Evolutionary conservation across 352 stramenopile species (phyloP).

Genomic region (Globisporangium spiculum): DNA sequence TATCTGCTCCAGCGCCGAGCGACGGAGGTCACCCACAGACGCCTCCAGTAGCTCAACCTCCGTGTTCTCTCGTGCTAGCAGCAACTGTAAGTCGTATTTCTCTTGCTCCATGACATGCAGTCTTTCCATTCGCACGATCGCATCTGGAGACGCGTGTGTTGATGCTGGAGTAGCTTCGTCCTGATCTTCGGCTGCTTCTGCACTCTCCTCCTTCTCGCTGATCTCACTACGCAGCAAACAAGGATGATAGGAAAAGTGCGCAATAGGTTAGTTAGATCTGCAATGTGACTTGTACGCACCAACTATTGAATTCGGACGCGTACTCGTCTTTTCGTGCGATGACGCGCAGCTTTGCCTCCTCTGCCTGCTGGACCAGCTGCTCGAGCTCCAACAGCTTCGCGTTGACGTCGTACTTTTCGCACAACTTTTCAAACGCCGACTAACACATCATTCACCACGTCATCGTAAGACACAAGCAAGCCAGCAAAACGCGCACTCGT

Average conservation of each 20-base stretch:
- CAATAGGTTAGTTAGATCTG: not conserved
- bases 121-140: conserved; percentile 38
- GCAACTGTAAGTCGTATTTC: conserved; percentile 36
- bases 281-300: not conserved
- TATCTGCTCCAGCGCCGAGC: conserved; percentile 37
- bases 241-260: not conserved
- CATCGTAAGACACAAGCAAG: not conserved
- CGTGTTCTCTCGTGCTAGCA: conserved; percentile 34
- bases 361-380: conserved; percentile 38
- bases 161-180: not conserved
- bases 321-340: conserved; percentile 26
- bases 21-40: conserved; percentile 42
- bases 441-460: not conserved
- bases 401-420: conserved; percentile 45
- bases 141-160: conserved; percentile 24
- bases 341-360: conserved; percentile 36
- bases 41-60: conserved; percentile 45
- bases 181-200: conserved; percentile 9
- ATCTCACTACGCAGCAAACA: not conserved
- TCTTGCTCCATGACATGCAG: conserved; percentile 56
- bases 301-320: not conserved
- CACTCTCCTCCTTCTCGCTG: conserved; percentile 6
- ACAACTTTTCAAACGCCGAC: conserved; percentile 51
- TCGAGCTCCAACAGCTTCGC: conserved; percentile 49
- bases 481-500: no score